Conservation (phyloP, 1,284 basidiomycete genomes). For the Hemileia vastatrix region DNA sequence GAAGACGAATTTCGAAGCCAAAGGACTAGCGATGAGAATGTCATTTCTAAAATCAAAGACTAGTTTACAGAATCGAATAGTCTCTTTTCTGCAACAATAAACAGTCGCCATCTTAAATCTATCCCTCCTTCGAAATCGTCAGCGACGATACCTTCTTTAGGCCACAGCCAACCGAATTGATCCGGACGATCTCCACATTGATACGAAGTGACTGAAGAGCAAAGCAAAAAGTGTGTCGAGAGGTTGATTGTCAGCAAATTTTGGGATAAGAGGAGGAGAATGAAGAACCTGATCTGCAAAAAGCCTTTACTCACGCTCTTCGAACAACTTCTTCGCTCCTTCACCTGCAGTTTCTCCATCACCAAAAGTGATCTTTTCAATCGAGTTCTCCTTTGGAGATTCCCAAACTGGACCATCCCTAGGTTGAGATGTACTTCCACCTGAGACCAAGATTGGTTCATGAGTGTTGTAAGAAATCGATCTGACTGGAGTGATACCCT, state of each 20-base stretch:
- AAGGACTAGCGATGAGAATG: too few relatives aligned
- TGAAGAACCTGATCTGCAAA: too few relatives aligned
- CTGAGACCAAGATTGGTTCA: slow-evolving; percentile 27
- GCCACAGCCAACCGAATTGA: slow-evolving; percentile 42
- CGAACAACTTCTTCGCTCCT: slow-evolving; percentile 26
- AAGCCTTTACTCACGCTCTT: too few relatives aligned
- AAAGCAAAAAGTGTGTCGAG: slow-evolving; percentile 30
- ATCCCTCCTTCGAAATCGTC: slow-evolving; percentile 26
- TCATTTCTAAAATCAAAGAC: too few relatives aligned
- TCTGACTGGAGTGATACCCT: slow-evolving; percentile 44
- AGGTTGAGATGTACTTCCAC: neutral
- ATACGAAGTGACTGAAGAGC: slow-evolving; percentile 34
- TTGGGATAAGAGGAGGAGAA: neutral
- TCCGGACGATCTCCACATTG: slow-evolving; percentile 35
- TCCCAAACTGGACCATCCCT: too few relatives aligned
- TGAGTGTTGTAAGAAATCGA: slow-evolving; percentile 42
- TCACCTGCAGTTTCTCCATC: slow-evolving; percentile 42
- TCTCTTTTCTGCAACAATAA: too few relatives aligned
- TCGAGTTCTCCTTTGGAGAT: slow-evolving; percentile 31
- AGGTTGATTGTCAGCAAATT: neutral
- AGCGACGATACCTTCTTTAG: slow-evolving; percentile 38
- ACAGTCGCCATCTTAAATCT: neutral
- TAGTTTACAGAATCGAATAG: too few relatives aligned
- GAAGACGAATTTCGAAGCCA: too few relatives aligned
- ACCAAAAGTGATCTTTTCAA: slow-evolving; percentile 41